These are phyloP conservation scores for Fonsecaea multimorphosa DNA, from an alignment of 2,329 filamentous ascomycete species.

Conservation along the genomic window DNA sequence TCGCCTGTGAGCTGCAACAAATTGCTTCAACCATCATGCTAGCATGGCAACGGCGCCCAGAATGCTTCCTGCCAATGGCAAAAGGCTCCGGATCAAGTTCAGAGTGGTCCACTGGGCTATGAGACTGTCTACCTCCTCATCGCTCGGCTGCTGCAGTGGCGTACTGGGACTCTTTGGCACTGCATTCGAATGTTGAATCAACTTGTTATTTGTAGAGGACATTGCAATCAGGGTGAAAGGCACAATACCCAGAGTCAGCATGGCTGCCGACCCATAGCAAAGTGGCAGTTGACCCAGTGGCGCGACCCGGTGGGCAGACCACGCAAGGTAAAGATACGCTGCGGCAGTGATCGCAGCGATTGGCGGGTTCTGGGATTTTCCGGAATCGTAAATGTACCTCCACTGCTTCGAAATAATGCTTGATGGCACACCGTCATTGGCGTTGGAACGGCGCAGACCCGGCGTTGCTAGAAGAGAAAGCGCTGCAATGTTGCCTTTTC, in stretches of 20 bases:
- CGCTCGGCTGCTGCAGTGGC: neutral
- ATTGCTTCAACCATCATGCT: neutral
- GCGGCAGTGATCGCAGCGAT: constrained; percentile 38
- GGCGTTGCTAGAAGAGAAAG: neutral
- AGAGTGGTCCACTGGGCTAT: neutral
- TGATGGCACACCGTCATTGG: neutral
- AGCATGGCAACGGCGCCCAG: neutral
- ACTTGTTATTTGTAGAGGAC: constrained; percentile 5
- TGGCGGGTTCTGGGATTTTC: constrained; percentile 39
- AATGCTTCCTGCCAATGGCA: neutral
- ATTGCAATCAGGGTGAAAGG: constrained; percentile 7
- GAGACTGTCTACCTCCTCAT: neutral
- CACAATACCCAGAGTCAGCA: constrained; percentile 1
- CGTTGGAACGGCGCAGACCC: neutral
- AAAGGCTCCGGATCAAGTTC: neutral
- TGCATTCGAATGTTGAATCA: neutral
- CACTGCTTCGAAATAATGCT: neutral
- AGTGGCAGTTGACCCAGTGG: neutral
- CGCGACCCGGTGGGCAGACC: constrained; percentile 35
- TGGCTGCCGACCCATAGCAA: constrained; percentile 7
- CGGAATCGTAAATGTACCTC: neutral
- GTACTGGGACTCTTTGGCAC: neutral
- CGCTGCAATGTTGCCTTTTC: neutral
- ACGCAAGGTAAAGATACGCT: constrained; percentile 43
- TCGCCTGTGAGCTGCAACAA: neutral